Evolutionary conservation across 352 stramenopile genomes (phyloP).

Genomic region (Pythium pectinolyticum): DNA sequence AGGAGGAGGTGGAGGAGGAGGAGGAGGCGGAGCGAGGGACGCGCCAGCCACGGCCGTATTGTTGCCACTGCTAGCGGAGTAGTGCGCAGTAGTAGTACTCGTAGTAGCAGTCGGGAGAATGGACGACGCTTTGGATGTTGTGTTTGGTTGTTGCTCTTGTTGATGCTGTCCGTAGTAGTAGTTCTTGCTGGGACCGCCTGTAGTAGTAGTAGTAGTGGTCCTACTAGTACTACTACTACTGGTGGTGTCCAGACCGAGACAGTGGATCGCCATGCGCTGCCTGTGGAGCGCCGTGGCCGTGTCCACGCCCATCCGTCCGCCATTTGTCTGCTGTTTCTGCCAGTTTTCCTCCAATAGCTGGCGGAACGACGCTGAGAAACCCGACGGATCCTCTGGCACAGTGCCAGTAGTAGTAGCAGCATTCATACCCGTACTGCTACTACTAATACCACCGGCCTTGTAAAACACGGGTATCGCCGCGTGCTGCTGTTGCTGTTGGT

Average conservation of each 20-base stretch:
- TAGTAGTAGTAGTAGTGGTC: background rate
- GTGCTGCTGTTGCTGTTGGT: background rate
- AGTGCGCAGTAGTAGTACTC: background rate
- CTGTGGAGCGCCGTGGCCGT: constrained; percentile 30
- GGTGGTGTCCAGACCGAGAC: constrained; percentile 39
- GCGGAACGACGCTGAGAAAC: constrained; percentile 47
- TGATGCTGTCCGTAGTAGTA: background rate
- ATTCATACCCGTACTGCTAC: too few relatives aligned
- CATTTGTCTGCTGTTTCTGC: constrained; percentile 37
- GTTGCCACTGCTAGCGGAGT: background rate
- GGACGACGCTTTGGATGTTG: background rate
- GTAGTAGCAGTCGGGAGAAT: background rate
- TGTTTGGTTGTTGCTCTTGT: background rate
- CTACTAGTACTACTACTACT: background rate
- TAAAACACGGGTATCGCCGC: too few relatives aligned
- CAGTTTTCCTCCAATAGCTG: constrained; percentile 63
- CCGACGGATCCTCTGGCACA: constrained; percentile 57
- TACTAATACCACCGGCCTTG: too few relatives aligned
- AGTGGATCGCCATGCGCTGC: constrained; percentile 47
- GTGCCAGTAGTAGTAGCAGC: background rate
- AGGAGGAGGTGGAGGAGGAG: background rate
- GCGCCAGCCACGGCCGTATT: background rate
- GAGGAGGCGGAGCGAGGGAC: constrained; percentile 6
- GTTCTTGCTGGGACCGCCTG: too few relatives aligned
- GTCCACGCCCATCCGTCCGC: too few relatives aligned